Evolutionary conservation across 257 asterid species (phyloP).

Genomic region (Handroanthus guayacan): DNA sequence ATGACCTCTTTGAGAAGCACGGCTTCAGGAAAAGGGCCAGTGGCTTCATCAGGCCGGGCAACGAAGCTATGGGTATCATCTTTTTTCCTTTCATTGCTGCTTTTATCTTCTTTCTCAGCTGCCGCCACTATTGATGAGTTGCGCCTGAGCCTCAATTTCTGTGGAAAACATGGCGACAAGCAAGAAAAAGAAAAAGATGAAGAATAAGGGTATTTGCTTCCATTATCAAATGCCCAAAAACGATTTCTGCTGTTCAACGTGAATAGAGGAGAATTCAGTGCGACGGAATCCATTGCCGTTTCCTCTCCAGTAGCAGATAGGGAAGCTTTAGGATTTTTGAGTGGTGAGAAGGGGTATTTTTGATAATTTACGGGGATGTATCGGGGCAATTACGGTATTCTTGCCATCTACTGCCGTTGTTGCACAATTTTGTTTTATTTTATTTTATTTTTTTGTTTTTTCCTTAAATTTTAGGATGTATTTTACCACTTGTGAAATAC

Average conservation of each 20-base stretch:
- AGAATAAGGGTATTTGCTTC: conserved; percentile 35
- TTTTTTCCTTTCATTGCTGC: conserved; percentile 43
- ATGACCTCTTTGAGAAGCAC: conserved; percentile 79
- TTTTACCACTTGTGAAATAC: no score
- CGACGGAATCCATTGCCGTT: conserved; percentile 34
- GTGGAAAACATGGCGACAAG: conserved; percentile 40
- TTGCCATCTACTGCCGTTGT: neutral
- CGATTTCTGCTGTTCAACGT: conserved; percentile 14
- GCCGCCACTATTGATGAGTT: conserved; percentile 50
- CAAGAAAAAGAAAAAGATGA: conserved; percentile 39
- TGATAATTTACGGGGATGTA: neutral
- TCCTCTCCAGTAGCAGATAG: conserved; percentile 29
- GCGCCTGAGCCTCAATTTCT: conserved; percentile 44
- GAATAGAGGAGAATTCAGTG: conserved; percentile 41
- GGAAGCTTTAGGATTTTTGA: conserved; percentile 24
- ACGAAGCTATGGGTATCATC: conserved; percentile 65
- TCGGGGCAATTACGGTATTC: conserved; percentile 7
- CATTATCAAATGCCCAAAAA: conserved; percentile 38
- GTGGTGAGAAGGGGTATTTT: conserved; percentile 28
- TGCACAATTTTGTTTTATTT: neutral
- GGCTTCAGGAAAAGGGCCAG: conserved; percentile 90
- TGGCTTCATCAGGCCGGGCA: conserved; percentile 81
- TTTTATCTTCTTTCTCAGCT: conserved; percentile 52
- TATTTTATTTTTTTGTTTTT: neutral
- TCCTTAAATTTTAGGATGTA: neutral